Conservation (phyloP, 139 green algal species). For the Tetraselmis striata region DNA sequence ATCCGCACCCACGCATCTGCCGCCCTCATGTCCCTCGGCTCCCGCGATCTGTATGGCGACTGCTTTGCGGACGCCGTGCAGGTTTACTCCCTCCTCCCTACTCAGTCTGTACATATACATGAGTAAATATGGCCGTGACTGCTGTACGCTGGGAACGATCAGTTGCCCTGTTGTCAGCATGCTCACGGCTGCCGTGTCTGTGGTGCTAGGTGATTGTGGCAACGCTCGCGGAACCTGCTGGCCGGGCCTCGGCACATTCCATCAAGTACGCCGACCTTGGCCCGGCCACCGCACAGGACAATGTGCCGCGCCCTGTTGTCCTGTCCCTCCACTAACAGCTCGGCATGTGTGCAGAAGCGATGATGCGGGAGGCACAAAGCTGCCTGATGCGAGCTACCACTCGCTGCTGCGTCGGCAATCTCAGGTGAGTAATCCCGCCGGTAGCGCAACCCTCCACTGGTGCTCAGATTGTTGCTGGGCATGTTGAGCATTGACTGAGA, state of each 20-base stretch:
- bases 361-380: too few relatives aligned
- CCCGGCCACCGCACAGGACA: too few relatives aligned
- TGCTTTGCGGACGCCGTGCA: conserved; percentile 33
- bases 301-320: too few relatives aligned
- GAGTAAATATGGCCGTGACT: too few relatives aligned
- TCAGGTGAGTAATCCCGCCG: too few relatives aligned
- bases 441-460: too few relatives aligned
- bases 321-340: too few relatives aligned
- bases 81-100: conserved; percentile 11
- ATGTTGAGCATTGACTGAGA: not conserved
- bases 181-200: not conserved
- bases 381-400: not conserved
- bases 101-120: too few relatives aligned
- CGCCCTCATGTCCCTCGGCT: conserved; percentile 33
- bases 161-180: too few relatives aligned
- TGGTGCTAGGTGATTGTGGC: not conserved
- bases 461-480: too few relatives aligned
- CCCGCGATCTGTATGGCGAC: conserved; percentile 26
- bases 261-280: not conserved
- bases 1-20: conserved; percentile 53
- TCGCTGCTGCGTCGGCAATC: not conserved
- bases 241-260: not conserved
- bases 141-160: too few relatives aligned
- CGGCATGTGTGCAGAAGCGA: not conserved
- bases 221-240: not conserved